These are phyloP conservation scores for Botrytis squamosa DNA, from an alignment of 2,329 filamentous ascomycete genomes.

Conservation along the genomic window DNA sequence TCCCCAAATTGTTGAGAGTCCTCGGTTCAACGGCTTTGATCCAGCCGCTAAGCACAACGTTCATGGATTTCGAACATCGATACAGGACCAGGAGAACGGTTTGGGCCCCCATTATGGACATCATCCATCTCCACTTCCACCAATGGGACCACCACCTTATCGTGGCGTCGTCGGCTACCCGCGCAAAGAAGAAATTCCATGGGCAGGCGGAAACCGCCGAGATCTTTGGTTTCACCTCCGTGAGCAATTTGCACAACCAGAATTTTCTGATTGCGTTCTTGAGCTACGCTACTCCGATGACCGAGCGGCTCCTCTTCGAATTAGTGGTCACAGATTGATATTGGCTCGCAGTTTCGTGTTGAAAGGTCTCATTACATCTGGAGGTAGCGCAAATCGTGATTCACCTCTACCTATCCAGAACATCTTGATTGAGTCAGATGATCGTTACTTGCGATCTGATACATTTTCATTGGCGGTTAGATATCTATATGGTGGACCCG, in stretches of 20 bases:
- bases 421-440: slow-evolving; percentile 50
- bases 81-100: slow-evolving; percentile 43
- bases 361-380: slow-evolving; percentile 39
- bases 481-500: slow-evolving; percentile 54
- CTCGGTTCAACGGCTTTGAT: slow-evolving; percentile 42
- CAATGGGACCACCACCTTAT: slow-evolving; percentile 36
- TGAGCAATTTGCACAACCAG: slow-evolving; percentile 42
- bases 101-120: slow-evolving; percentile 39
- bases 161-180: slow-evolving; percentile 23
- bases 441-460: slow-evolving; percentile 54
- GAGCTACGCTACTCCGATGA: slow-evolving; percentile 48
- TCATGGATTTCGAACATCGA: slow-evolving; percentile 59
- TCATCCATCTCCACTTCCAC: slow-evolving; percentile 43
- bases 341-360: slow-evolving; percentile 52
- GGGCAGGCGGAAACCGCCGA: slow-evolving; percentile 39
- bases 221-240: slow-evolving; percentile 45
- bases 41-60: slow-evolving; percentile 60
- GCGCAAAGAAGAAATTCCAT: slow-evolving; percentile 29
- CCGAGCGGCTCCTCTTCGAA: slow-evolving; percentile 43
- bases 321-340: slow-evolving; percentile 56
- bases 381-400: slow-evolving; percentile 34
- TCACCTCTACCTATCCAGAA: slow-evolving; percentile 39
- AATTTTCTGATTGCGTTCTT: slow-evolving; percentile 48
- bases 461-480: slow-evolving; percentile 58
- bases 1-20: slow-evolving; percentile 30